Conservation (phyloP, 2,329 filamentous ascomycete genomes). For the Teratosphaeria zuluensis region DNA sequence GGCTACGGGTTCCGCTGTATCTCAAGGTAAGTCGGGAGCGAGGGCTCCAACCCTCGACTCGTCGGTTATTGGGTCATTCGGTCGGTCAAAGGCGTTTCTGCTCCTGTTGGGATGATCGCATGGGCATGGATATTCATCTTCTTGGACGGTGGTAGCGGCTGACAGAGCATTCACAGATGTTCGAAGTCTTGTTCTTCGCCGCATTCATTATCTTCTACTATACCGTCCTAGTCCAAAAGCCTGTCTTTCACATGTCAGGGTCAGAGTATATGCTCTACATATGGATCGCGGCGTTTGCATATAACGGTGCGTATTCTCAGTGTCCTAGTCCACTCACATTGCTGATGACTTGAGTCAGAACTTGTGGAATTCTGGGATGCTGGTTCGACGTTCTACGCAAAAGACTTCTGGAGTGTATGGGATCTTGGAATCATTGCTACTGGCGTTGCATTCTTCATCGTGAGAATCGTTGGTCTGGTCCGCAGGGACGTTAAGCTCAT, state of each 20-base stretch:
- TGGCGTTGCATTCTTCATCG: constrained; percentile 51
- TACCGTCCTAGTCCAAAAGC: constrained; percentile 67
- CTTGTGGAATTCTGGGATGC: constrained; percentile 76
- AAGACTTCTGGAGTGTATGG: constrained; percentile 73
- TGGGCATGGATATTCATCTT: neutral
- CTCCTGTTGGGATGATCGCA: too few relatives aligned
- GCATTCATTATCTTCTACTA: constrained; percentile 75
- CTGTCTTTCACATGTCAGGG: constrained; percentile 52
- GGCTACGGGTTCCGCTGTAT: constrained; percentile 62
- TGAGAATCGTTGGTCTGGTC: constrained; percentile 57
- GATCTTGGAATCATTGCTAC: constrained; percentile 27
- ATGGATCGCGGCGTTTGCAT: constrained; percentile 80
- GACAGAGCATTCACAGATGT: constrained; percentile 61
- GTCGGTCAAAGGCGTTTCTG: too few relatives aligned
- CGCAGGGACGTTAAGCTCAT: constrained; percentile 53
- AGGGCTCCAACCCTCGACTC: too few relatives aligned
- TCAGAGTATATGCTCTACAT: constrained; percentile 68
- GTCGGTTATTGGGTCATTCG: too few relatives aligned
- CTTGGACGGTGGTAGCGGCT: neutral
- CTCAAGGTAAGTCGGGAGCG: neutral
- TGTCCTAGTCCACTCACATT: neutral
- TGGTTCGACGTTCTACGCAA: constrained; percentile 73
- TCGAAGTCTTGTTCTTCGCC: constrained; percentile 73
- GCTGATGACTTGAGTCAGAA: constrained; percentile 12
- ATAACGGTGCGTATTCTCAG: constrained; percentile 51